Evolutionary conservation across 371 early-diverging fungal species (phyloP), one percentile per base, ranked within the genome.

Genomic region (Rhizopus sp.): DNA sequence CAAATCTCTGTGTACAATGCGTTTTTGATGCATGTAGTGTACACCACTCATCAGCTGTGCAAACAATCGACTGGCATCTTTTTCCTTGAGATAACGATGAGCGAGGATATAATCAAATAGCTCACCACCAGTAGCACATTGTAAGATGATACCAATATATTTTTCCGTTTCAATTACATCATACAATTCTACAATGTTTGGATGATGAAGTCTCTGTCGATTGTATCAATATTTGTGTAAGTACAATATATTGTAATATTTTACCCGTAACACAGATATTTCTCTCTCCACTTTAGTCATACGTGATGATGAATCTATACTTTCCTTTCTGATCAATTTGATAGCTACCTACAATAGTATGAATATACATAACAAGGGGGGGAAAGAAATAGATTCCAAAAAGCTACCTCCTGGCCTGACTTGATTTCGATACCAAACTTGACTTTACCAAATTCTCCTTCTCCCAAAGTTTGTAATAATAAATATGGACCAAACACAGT

Each of bases 371-470:
- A 41, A 54, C 42, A 55, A 13, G 15, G 13, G 15, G 15, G 32
- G 32, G 29, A 5, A 39, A n/a, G 16, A 31, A 23, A 23, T 23
- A 23, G 23, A 23, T 23, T 23, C 23, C 23, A 23, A 23, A 23
- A 23, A 23, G 23, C 23, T 83, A 95, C 99, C 85, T 95, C 96
- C 63, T 91, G 90, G n/a, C 94, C 93, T 15, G 93, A 90, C 46
- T 94, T 80, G 53, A 89, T 88, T 76, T 97, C 93, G 60, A 94
- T 86, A 13, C 94, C 99, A 29, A 97, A 86, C 68, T 98, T 98
- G 63, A 99, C 99, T 73, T 97, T 96, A 53, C 96, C 97, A 77
- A 97, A 98, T 74, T 97, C 98, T 38, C 99, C 99, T 74, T 94
- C 97, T 53, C 99, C 99, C 12, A 99, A 80, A 10, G 96, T 93